Base-by-base conservation (phyloP, 805 yeast genomes). In the Schizosaccharomyces japonicus region DNA sequence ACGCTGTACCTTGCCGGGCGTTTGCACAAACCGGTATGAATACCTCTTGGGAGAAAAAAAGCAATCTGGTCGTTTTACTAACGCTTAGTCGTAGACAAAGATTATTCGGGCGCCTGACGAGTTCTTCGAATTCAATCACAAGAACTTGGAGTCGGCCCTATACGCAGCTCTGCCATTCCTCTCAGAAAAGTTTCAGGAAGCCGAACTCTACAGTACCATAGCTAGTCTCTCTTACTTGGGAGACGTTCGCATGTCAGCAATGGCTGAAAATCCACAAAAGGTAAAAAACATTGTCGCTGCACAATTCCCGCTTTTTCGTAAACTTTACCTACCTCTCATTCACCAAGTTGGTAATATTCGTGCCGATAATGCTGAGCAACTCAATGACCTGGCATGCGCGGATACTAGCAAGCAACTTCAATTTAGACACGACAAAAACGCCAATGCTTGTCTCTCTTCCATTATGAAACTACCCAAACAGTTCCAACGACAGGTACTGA, bases 1-100 rank as follows among this genome's bases (percentile, higher is more conserved):
- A 72, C 84, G 0, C 70, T 90, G 55, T 90, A 90, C 56, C 57
- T 90, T 17, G 92, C 95, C 1, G 98, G 98, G 1, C 67, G 98
- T 52, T 65, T 90, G 50, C 98, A 90, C 55, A 90, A 90, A 57
- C 98, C 98, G 0, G 93, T 87, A 4, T 78, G 80, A 51, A 69
- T 8, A 29, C n/a, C n/a, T 80, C 30, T 59, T 81, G 34, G 70
- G 74, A 52, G 80, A 76, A 55, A 76, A 77, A 50, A 68, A 77
- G 1, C 67, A 72, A 55, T 21, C n/a, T 36, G 10, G 23, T 7
- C 23, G 4, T 11, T 15, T 19, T 6, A 17, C 28, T 5, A 36
- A 36, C 2, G 6, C 6, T 2, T 8, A 36, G 13, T 6, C 7
- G 23, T 17, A 36, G 42, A 27, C 23, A n/a, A 13, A n/a, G 13